Conservation (phyloP, 805 yeast species). For the Kuraishia borneana region DNA sequence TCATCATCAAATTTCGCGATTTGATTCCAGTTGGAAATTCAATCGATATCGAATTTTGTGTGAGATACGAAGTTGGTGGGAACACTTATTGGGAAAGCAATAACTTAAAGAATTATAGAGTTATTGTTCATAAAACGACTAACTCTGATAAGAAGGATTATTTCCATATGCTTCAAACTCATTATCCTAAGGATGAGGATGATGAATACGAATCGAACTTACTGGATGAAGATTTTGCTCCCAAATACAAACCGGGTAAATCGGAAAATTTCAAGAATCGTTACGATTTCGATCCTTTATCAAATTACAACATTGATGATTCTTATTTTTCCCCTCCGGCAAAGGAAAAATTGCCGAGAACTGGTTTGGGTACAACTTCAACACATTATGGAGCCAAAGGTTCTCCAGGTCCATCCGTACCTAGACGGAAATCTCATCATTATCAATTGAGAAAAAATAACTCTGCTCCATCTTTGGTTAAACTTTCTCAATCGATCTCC, state of each 20-base stretch:
- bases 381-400: background rate
- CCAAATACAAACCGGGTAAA: slow-evolving; percentile 4
- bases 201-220: background rate
- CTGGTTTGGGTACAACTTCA: background rate
- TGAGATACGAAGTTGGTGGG: slow-evolving; percentile 23
- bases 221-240: slow-evolving; percentile 1
- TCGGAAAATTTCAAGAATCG: slow-evolving; percentile 3
- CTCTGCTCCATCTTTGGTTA: slow-evolving; percentile 17
- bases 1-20: slow-evolving; percentile 31
- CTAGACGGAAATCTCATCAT: slow-evolving; percentile 11
- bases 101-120: slow-evolving; percentile 21
- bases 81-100: slow-evolving; percentile 29
- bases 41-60: slow-evolving; percentile 26
- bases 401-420: background rate
- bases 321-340: slow-evolving; percentile 5
- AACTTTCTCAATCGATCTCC: slow-evolving; percentile 3
- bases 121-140: slow-evolving; percentile 18
- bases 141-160: background rate
- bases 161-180: background rate
- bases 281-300: slow-evolving; percentile 7
- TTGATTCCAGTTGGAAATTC: slow-evolving; percentile 16
- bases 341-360: background rate
- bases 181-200: slow-evolving; percentile 2
- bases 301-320: slow-evolving; percentile 6
- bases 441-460: slow-evolving; percentile 15